A percentile compares a stretch with the other conserved stretches of the same genome.
phyloP scores from a whole-genome alignment of 371 early-diverging fungal species.

The Zychaea mexicana region DNA sequence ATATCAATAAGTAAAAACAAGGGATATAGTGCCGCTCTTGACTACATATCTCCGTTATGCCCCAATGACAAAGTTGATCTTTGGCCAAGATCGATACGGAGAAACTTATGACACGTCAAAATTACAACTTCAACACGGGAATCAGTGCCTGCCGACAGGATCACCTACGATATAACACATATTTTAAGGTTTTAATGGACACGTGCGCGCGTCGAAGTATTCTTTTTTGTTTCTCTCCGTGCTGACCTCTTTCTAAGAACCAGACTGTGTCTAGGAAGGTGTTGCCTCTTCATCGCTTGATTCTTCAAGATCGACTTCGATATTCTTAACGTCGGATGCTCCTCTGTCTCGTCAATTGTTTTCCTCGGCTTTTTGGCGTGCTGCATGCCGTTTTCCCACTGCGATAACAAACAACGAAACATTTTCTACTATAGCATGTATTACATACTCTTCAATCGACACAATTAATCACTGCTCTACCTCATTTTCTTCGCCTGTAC shows the following conservation, averaged over 20 bases:
- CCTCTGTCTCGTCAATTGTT: background rate
- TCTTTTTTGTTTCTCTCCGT: background rate
- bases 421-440: too few relatives aligned
- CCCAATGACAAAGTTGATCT: slow-evolving; percentile 96
- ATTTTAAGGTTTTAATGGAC: too few relatives aligned
- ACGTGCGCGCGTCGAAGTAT: background rate
- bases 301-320: background rate
- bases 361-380: background rate
- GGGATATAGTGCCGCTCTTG: background rate
- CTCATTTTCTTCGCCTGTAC: too few relatives aligned
- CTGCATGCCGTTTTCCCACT: background rate
- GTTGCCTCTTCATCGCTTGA: background rate
- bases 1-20: background rate
- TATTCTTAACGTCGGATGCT: background rate
- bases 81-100: slow-evolving; percentile 81
- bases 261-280: background rate
- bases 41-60: slow-evolving; percentile 84
- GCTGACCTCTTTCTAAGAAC: background rate
- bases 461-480: too few relatives aligned
- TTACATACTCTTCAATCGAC: too few relatives aligned
- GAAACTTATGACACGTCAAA: slow-evolving; percentile 93
- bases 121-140: slow-evolving; percentile 82
- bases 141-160: slow-evolving; percentile 73
- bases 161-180: slow-evolving; percentile 23
- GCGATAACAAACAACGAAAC: too few relatives aligned